Base-by-base conservation (phyloP, 768 basidiomycete genomes). In the Naganishia kalamii region DNA sequence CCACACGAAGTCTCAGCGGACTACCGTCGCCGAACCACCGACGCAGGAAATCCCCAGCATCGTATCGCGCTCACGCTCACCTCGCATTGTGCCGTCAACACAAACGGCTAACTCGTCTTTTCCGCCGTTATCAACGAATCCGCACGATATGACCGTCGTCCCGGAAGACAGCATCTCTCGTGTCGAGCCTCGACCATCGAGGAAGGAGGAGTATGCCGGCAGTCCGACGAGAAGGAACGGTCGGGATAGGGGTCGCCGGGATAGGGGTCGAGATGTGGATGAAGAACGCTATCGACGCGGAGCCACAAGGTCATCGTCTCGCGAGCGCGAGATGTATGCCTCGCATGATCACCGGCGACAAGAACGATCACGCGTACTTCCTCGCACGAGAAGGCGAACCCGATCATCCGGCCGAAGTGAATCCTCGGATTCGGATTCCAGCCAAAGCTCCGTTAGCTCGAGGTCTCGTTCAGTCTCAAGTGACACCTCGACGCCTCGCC, bases 101-200 rank as follows among this genome's bases (percentile, higher is more conserved):
- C 17, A 32, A 11, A 51, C 50, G 30, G 51, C 32, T 25, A 35
- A 40, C 54, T 35, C 54, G 1, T 57, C 54, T n/a, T 57, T 57
- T 15, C 54, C 35, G 19, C 35, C 54, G 11, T 17, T 57, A 1
- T 17, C 54, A 21, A 21, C 15, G 6, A 35, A 40, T 40, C 35
- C 13, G 2, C 3, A 6, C 35, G 54, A 57, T 10, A 40, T 40
- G 35, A 57, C 54, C 21, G 37, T 57, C 21, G 21, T 57, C 19
- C 54, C 54, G 21, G 54, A 57, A 17, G 54, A 57, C 32, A 57
- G 54, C n/a, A 57, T 57, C 51, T 52, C 51, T 4, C 29, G 29
- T 3, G 51, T 52, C n/a, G 51, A 7, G 37, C 37, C 43, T 44
- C 43, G 7, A 11, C 13, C 43, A 35, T 23, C n/a, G 23, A 5